Base-by-base conservation (phyloP, 345 rosid species). In the Zanthoxylum bungeanum region DNA sequence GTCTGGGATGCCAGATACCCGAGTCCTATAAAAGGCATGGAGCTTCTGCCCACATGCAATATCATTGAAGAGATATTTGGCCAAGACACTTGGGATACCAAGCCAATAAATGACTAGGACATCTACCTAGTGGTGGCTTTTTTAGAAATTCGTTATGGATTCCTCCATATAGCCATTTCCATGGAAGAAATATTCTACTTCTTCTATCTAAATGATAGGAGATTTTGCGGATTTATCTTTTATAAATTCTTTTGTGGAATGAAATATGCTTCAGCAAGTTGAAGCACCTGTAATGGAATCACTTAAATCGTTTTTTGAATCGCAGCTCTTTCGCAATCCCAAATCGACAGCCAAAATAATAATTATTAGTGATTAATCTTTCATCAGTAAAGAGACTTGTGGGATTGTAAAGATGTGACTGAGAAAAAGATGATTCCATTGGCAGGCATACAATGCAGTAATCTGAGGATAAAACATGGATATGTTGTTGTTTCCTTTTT, bases 21-120 rank as follows among this genome's bases (percentile, higher is more conserved):
- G 6, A 67, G 80, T 73, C 76, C 85, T 4, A 72, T 42, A 27
- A 77, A 73, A 51, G 87, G 82, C 33, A 79, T 83, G 19, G 85
- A 85, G 69, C 74, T 88, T 60, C 81, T 83, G 61, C 90, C 90
- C 16, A 85, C 84, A 0, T 60, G 76, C 60, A 85, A 83, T 77
- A 81, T 88, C 46, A 84, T 88, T 58, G 89, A 89, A 55, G 97
- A 84, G 81, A 83, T 86, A 51, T 82, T 83, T 64, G 88, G 91
- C 40, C 80, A 78, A 61, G 82, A 75, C 57, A 59, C 85, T 44
- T 76, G 77, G 75, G 78, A 75, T 53, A 73, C 72, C 74, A 74
- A 82, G 84, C 60, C 73, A 56, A 71, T 72, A 61, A 76, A 72
- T 74, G 78, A 73, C 60, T 42, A 49, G n/a, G 44, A 67, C 70